These are phyloP conservation scores for Starmerella apis DNA, from an alignment of 805 yeast species.

Conservation along the genomic window DNA sequence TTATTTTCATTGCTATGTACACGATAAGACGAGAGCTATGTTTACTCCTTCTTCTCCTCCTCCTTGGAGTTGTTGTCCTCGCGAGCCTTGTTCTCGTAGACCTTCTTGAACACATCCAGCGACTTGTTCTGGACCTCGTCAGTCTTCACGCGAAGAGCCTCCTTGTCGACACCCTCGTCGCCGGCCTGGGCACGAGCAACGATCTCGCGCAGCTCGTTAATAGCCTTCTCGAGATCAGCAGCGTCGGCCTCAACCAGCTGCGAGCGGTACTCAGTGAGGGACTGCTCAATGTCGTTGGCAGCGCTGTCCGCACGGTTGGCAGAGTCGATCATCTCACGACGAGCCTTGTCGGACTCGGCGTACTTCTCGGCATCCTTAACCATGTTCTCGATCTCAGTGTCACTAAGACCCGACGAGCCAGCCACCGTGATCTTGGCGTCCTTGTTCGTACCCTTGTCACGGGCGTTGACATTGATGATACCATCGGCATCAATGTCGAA, in stretches of 20 bases:
- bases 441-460: constrained; percentile 87
- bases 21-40: not conserved
- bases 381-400: constrained; percentile 81
- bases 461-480: constrained; percentile 88
- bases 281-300: constrained; percentile 80
- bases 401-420: constrained; percentile 88
- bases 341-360: constrained; percentile 79
- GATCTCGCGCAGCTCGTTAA: constrained; percentile 59
- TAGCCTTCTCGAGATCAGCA: constrained; percentile 45
- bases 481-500: constrained; percentile 97
- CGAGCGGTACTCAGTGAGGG: constrained; percentile 66
- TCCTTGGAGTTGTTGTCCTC: constrained; percentile 23
- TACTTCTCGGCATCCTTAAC: constrained; percentile 82
- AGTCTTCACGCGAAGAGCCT: constrained; percentile 63
- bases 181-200: constrained; percentile 58
- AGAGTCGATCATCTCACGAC: constrained; percentile 69
- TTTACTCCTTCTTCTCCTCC: constrained; percentile 27
- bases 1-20: constrained; percentile 3
- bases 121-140: constrained; percentile 76
- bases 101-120: constrained; percentile 71
- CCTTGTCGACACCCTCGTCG: constrained; percentile 48
- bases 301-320: constrained; percentile 79
- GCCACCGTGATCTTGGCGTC: constrained; percentile 93
- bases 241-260: constrained; percentile 50
- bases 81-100: constrained; percentile 41